A percentile compares a stretch with the other conserved stretches of the same genome.
Evolutionary conservation across 2,329 filamentous ascomycete genomes (phyloP).

Genomic region (Trichophyton rubrum): DNA sequence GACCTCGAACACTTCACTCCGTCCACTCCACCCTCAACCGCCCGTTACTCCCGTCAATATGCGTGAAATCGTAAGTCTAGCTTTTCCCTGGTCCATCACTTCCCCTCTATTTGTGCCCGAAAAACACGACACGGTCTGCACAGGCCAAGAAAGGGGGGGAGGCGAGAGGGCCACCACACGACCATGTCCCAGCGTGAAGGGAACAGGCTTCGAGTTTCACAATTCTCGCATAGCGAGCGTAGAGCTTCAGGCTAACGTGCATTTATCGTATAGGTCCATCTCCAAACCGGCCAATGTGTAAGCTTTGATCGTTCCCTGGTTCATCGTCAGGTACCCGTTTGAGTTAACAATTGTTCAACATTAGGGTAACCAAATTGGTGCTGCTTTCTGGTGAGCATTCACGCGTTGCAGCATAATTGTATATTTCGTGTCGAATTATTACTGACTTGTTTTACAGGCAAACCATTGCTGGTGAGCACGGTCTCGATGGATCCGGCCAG

Average conservation of each 20-base stretch:
- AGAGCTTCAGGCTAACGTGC: conserved; percentile 5
- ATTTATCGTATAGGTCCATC: conserved; percentile 65
- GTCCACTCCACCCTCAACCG: conserved; percentile 10
- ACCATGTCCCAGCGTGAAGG: conserved; percentile 3
- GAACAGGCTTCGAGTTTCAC: background rate
- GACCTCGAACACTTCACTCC: conserved; percentile 3
- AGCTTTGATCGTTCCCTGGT: conserved; percentile 30
- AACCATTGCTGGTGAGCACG: conserved; percentile 13
- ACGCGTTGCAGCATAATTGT: background rate
- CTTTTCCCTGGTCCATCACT: conserved; percentile 23
- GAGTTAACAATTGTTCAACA: conserved; percentile 21
- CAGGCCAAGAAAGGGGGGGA: conserved; percentile 15
- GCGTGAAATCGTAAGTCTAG: conserved; percentile 58
- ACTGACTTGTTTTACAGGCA: conserved; percentile 8
- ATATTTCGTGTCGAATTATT: background rate
- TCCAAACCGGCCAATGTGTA: conserved; percentile 99
- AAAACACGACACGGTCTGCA: background rate
- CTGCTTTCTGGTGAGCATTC: conserved; percentile 80
- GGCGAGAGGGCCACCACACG: background rate
- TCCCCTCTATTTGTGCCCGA: conserved; percentile 5
- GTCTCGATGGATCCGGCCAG: conserved; percentile 12
- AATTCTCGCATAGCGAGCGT: background rate
- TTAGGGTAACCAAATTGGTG: conserved; percentile 99
- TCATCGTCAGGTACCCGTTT: conserved; percentile 12
- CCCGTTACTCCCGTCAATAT: conserved; percentile 39